Base-by-base conservation (phyloP, 352 stramenopile species). In the Pythium aquatile region DNA sequence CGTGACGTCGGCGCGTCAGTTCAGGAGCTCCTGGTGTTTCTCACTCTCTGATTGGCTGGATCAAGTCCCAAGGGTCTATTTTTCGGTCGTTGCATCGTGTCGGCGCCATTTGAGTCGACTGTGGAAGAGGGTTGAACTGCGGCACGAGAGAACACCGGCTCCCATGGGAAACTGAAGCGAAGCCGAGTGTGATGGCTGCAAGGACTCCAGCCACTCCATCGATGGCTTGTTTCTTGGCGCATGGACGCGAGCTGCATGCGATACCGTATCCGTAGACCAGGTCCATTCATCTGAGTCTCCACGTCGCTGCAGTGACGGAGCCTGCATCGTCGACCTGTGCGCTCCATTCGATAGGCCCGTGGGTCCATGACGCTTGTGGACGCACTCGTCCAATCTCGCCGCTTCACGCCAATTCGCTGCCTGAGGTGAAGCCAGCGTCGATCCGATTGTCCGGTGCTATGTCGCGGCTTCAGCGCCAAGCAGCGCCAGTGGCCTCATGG, bases 1-100 rank as follows among this genome's bases (percentile, higher is more conserved):
- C 8, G 39, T 66, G 58, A 71, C 65, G 49, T 70, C 44, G 65
- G 40, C 65, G 65, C 65, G 65, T 71, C 65, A 71, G 26, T 2
- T 56, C 5, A 8, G 5, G 14, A 17, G 33, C 53, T n/a, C 29
- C 8, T 28, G 17, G 1, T 9, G 1, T n/a, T 49, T n/a, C 24
- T 2, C 8, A 35, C 35, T 0, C 10, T 20, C 9, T 66, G 64
- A 71, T 71, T 71, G 65, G 65, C 53, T 66, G 58, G 37, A 53
- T 47, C 3, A 2, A 3, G 7, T 16, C 26, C 1, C 16, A 37
- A 51, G 29, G 56, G 46, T 70, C 64, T 65, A 58, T 70, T 59
- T 70, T 70, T 70, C 28, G 57, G 33, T 58, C 39, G 39, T 63
- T 16, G 5, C 24, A 33, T 63, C 44, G 56, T 61, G 55, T 29